Evolutionary conservation across 2,329 filamentous ascomycete genomes (phyloP).

Genomic region (Trichoderma cornu-damae): DNA sequence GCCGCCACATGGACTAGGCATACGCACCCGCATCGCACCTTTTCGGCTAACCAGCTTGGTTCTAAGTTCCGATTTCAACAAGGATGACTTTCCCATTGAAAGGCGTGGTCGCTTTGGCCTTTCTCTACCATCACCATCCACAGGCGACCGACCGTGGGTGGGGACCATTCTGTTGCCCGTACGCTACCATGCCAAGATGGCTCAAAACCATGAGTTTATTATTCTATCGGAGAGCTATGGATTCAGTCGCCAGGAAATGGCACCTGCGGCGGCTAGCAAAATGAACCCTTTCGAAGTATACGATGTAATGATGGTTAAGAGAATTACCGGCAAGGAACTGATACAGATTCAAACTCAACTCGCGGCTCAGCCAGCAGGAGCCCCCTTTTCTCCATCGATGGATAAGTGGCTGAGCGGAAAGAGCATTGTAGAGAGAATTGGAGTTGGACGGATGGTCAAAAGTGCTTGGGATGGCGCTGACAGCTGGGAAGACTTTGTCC

Average conservation of each 20-base stretch:
- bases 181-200: conserved; percentile 10
- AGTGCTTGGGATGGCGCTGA: neutral
- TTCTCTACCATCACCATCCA: neutral
- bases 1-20: neutral
- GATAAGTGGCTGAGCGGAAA: neutral
- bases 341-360: neutral
- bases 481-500: conserved; percentile 12
- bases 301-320: conserved; percentile 14
- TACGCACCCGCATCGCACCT: neutral
- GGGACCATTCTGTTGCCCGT: conserved; percentile 8
- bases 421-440: conserved; percentile 6
- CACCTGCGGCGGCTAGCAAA: neutral
- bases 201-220: conserved; percentile 8
- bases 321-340: neutral
- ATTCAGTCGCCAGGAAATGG: conserved; percentile 9
- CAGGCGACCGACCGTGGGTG: conserved; percentile 3
- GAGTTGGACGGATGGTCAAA: conserved; percentile 9
- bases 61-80: neutral
- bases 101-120: conserved; percentile 8
- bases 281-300: conserved; percentile 4
- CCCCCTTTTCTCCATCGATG: neutral
- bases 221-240: conserved; percentile 15
- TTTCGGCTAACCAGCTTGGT: neutral
- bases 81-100: conserved; percentile 1
- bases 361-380: neutral